Evolutionary conservation across 164 flowering plant species (phyloP), one percentile per base, ranked within the genome.

Genomic region (Magnolia changhungtana): DNA sequence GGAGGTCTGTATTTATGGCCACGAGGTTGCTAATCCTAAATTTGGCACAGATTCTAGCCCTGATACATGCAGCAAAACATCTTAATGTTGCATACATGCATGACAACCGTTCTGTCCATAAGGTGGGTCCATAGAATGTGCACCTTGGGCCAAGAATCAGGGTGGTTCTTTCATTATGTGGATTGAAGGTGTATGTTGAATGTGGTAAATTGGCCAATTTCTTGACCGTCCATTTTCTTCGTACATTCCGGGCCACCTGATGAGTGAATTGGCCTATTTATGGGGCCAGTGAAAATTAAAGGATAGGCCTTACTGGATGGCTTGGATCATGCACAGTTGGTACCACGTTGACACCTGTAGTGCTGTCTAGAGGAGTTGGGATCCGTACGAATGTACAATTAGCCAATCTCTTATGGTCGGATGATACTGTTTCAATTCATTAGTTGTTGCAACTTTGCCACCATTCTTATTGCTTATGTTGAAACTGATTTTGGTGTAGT

Each of bases 1-100:
- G 97, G 99, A 96, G 98, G 99, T 96, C 74, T 77, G 90, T 80
- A 29, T 75, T 73, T 74, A 45, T 74, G 13, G 50, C 52, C 63
- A 29, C 55, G 11, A 68, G 13, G 19, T 78, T 37, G 45, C 7
- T 37, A 37, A 37, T 37, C 7, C 45, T 37, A 37, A 37, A 37
- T 21, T 23, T 9, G 18, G 61, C 13, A 16, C 61, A 55, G 13
- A 55, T 55, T 55, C 61, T 55, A 55, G 61, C 18, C 61, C 13
- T 0, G 7, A 7, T 55, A 11, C 61, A 55, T 11, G 18, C 61
- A 55, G 13, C 61, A 55, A 55, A 16, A 55, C 18, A 55, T 55
- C 16, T 16, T 55, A 55, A 55, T 55, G 61, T 55, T 11, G 61
- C 16, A 55, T 55, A 16, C 61, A 55, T 16, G 18, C 18, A 11